These are phyloP conservation scores for Cladosporium sp. DNA, from an alignment of 2,329 filamentous ascomycete species.

Conservation along the genomic window DNA sequence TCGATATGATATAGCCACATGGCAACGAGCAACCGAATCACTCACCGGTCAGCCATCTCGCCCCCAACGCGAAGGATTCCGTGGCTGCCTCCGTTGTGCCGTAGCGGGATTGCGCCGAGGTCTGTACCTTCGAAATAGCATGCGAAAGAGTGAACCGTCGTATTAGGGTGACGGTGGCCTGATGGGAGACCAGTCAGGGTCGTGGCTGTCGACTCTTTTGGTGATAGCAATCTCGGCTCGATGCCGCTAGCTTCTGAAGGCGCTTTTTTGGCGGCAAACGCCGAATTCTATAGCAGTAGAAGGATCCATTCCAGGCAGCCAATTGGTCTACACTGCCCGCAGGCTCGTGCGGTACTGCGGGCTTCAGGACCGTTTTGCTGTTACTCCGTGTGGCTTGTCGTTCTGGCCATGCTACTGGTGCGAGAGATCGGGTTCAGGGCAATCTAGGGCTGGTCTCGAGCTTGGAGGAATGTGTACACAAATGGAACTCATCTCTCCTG, in stretches of 20 bases:
- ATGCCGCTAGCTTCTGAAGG: constrained; percentile 6
- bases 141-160: background rate
- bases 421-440: too few relatives aligned
- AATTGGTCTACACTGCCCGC: too few relatives aligned
- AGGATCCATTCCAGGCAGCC: too few relatives aligned
- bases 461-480: too few relatives aligned
- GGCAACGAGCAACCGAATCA: background rate
- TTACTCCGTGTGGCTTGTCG: background rate
- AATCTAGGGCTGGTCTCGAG: too few relatives aligned
- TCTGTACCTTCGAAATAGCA: background rate
- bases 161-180: background rate
- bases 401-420: too few relatives aligned
- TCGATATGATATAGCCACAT: background rate
- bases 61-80: constrained; percentile 2
- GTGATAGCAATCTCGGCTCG: constrained; percentile 4
- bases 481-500: too few relatives aligned
- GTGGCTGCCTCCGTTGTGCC: constrained; percentile 3
- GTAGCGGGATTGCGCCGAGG: background rate
- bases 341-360: too few relatives aligned
- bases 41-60: constrained; percentile 11
- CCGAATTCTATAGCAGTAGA: background rate
- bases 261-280: background rate
- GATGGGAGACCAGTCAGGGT: background rate
- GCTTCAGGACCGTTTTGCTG: background rate
- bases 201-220: background rate